A percentile compares a stretch with the other conserved stretches of the same genome.
Evolutionary conservation across 1,139 yeast species (phyloP).

Genomic region (Pichia sp.): DNA sequence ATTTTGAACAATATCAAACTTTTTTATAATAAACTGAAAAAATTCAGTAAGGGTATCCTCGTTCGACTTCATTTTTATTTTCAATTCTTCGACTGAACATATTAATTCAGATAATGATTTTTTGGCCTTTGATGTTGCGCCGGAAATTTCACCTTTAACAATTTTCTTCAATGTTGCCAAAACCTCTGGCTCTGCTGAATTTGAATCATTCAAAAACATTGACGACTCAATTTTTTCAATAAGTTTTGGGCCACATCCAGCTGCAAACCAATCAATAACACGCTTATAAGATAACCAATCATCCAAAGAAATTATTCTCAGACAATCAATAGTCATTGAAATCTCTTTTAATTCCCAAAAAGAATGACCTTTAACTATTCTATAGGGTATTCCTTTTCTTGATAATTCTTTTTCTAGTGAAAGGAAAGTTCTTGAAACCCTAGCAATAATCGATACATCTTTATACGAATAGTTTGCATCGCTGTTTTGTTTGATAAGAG

Average conservation of each 20-base stretch:
- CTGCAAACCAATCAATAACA: constrained; percentile 52
- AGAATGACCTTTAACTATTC: constrained; percentile 62
- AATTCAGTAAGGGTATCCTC: not conserved
- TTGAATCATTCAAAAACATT: not conserved
- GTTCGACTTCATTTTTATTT: not conserved
- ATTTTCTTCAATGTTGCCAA: constrained; percentile 13
- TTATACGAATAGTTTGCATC: constrained; percentile 35
- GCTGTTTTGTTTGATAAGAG: not conserved
- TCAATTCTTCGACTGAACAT: constrained; percentile 25
- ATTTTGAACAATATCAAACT: constrained; percentile 14
- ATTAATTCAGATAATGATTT: constrained; percentile 30
- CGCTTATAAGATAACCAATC: constrained; percentile 58
- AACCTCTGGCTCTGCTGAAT: constrained; percentile 12
- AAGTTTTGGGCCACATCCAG: constrained; percentile 67
- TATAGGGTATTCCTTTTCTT: constrained; percentile 52
- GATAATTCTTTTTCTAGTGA: constrained; percentile 60
- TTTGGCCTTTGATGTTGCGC: constrained; percentile 16
- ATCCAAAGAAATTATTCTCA: constrained; percentile 54
- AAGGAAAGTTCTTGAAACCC: constrained; percentile 48
- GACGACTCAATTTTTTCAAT: constrained; percentile 35
- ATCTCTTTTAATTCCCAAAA: constrained; percentile 81
- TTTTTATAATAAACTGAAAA: not conserved
- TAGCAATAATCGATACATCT: constrained; percentile 67
- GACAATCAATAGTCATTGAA: constrained; percentile 51
- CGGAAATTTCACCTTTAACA: constrained; percentile 11